Percentiles rank a stretch among this genome's conserved stretches.
phyloP scores from a whole-genome alignment of 169 alveolate species.

The Prorocentrum cordatum region DNA sequence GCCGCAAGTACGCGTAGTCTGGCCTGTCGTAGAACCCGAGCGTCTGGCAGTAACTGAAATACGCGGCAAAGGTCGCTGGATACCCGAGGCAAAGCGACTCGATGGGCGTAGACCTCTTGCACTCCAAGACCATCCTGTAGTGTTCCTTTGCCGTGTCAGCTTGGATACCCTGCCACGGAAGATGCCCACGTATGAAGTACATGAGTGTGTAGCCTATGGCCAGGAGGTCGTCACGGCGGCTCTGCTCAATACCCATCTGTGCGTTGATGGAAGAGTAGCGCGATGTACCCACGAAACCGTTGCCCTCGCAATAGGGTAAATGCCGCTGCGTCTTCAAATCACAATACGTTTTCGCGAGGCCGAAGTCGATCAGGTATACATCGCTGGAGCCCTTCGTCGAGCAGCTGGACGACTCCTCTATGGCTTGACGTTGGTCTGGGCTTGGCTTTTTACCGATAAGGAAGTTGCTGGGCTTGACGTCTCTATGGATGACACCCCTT shows the following conservation, averaged over 20 bases:
- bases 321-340: constrained; percentile 90
- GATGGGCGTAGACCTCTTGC: constrained; percentile 91
- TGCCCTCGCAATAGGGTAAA: constrained; percentile 92
- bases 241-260: constrained; percentile 93
- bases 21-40: constrained; percentile 82
- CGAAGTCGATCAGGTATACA: constrained; percentile 93
- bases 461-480: constrained; percentile 86
- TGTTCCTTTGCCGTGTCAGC: constrained; percentile 92
- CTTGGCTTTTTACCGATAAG: no score
- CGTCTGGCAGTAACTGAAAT: constrained; percentile 78
- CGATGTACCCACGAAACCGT: constrained; percentile 97
- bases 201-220: no score
- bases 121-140: constrained; percentile 94
- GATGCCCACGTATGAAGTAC: no score
- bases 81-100: constrained; percentile 78
- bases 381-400: no score
- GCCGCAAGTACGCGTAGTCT: constrained; percentile 84
- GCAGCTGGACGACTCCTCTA: no score
- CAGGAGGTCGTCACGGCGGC: no score
- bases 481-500: constrained; percentile 89
- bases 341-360: constrained; percentile 90
- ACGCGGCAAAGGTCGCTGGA: constrained; percentile 78
- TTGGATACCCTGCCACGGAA: no score
- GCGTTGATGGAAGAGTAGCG: constrained; percentile 95
- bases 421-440: no score